These are phyloP conservation scores for Aquilaria sinensis DNA, from an alignment of 345 rosid species.

Conservation along the genomic window DNA sequence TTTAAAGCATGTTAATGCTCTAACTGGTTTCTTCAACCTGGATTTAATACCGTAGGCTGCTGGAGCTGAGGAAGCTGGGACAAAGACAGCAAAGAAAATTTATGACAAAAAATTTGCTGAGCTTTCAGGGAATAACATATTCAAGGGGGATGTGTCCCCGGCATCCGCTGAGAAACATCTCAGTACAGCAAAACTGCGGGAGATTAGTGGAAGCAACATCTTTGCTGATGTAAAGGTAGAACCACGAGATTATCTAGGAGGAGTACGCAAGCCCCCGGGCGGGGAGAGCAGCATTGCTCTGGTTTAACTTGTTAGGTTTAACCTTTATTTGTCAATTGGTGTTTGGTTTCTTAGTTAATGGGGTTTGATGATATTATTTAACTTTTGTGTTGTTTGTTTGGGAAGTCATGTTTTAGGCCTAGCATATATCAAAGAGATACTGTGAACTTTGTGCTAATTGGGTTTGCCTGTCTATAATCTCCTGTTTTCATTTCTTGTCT, in stretches of 20 bases:
- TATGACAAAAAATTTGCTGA: constrained; percentile 64
- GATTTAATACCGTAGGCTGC: constrained; percentile 30
- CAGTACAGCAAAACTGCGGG: constrained; percentile 67
- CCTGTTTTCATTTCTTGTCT: constrained; percentile 24
- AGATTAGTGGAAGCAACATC: constrained; percentile 81
- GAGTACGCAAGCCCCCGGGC: constrained; percentile 97
- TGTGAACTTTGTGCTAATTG: constrained; percentile 36
- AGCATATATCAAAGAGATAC: constrained; percentile 19
- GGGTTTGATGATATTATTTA: constrained; percentile 42
- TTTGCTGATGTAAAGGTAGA: constrained; percentile 89
- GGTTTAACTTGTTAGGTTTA: constrained; percentile 48
- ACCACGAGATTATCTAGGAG: constrained; percentile 85
- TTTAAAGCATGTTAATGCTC: constrained; percentile 1
- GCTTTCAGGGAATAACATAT: constrained; percentile 81
- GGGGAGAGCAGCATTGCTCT: constrained; percentile 95
- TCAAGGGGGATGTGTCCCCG: constrained; percentile 61
- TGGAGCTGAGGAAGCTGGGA: constrained; percentile 38
- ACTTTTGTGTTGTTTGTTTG: constrained; percentile 30
- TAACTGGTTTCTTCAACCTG: constrained; percentile 6
- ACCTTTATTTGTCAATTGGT: constrained; percentile 22
- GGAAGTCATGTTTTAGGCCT: constrained; percentile 31
- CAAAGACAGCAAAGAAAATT: constrained; percentile 89
- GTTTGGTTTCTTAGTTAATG: constrained; percentile 29
- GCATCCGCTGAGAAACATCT: constrained; percentile 56
- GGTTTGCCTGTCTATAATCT: constrained; percentile 28